Conservation (phyloP, 1,139 yeast species). For the Taphrina confusa region DNA sequence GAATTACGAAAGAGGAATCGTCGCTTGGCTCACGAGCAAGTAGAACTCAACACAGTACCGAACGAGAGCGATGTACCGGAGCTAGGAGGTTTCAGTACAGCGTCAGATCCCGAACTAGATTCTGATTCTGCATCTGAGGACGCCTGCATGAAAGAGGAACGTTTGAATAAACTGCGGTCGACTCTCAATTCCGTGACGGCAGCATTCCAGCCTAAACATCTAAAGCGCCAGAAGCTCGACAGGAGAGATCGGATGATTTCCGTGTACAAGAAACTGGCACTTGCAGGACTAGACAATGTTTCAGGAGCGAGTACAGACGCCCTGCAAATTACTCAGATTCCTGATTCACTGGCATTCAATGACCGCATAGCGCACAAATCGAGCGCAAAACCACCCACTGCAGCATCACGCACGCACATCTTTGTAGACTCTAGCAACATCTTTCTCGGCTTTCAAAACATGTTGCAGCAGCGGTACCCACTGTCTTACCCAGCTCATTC, state of each 20-base stretch:
- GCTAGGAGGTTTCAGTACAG: not conserved
- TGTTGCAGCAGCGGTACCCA: not conserved
- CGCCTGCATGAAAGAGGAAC: not conserved
- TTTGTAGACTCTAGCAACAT: constrained; percentile 35
- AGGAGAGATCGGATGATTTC: not conserved
- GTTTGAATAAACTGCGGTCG: not conserved
- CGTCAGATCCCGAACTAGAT: constrained; percentile 1
- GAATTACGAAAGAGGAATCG: constrained; percentile 5
- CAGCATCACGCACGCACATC: constrained; percentile 9
- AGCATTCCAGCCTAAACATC: not conserved
- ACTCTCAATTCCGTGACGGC: constrained; percentile 4
- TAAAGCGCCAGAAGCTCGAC: not conserved
- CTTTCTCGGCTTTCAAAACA: constrained; percentile 22
- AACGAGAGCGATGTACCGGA: not conserved
- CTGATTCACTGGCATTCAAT: not conserved
- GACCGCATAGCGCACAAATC: constrained; percentile 1
- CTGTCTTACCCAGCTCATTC: not conserved
- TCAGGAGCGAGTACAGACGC: not conserved
- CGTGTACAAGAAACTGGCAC: constrained; percentile 13
- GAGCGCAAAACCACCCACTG: not conserved
- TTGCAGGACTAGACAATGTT: not conserved
- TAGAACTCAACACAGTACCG: not conserved
- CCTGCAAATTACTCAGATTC: not conserved
- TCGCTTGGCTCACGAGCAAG: not conserved
- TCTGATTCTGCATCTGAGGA: not conserved